These are phyloP conservation scores for Pecoramyces ruminantium DNA, from an alignment of 192 early-diverging fungal species.

Conservation along the genomic window DNA sequence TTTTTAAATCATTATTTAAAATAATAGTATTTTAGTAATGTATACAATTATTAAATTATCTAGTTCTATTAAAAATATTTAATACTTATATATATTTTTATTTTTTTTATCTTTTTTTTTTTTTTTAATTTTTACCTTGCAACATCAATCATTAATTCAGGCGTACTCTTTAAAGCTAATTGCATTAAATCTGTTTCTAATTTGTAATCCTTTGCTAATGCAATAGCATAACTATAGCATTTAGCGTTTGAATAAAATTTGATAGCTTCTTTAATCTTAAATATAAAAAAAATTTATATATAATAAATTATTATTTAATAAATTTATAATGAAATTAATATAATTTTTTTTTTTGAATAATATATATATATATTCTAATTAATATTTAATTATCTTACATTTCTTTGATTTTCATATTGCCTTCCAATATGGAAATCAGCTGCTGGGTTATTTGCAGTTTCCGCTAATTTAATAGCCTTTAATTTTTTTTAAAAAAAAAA, in stretches of 20 bases:
- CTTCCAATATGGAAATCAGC: conserved; percentile 24
- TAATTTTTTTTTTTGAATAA: too few species aligned
- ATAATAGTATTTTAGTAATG: too few species aligned
- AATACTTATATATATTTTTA: too few species aligned
- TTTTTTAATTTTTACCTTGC: conserved; percentile 11
- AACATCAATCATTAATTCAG: conserved; percentile 23
- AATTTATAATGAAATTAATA: too few species aligned
- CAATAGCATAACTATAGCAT: conserved; percentile 24
- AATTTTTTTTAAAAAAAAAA: too few species aligned
- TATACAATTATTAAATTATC: too few species aligned
- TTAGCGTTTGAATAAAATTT: conserved; percentile 20
- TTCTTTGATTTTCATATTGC: conserved; percentile 24
- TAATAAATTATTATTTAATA: too few species aligned
- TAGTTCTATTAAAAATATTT: too few species aligned
- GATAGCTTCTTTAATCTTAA: conserved; percentile 23
- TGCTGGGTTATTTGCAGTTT: conserved; percentile 12
- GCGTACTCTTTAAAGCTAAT: conserved; percentile 21
- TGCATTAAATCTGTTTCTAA: conserved; percentile 23
- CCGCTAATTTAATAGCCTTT: conserved; percentile 22
- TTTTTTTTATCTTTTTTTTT: too few species aligned
- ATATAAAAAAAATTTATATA: too few species aligned
- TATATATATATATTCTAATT: too few species aligned
- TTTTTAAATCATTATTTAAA: too few species aligned
- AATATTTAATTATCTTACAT: conserved; percentile 2
- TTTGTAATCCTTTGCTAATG: conserved; percentile 27